Evolutionary conservation across 768 basidiomycete genomes (phyloP), one percentile per base, ranked within the genome.

Genomic region (Holtermanniella nyarrowii): DNA sequence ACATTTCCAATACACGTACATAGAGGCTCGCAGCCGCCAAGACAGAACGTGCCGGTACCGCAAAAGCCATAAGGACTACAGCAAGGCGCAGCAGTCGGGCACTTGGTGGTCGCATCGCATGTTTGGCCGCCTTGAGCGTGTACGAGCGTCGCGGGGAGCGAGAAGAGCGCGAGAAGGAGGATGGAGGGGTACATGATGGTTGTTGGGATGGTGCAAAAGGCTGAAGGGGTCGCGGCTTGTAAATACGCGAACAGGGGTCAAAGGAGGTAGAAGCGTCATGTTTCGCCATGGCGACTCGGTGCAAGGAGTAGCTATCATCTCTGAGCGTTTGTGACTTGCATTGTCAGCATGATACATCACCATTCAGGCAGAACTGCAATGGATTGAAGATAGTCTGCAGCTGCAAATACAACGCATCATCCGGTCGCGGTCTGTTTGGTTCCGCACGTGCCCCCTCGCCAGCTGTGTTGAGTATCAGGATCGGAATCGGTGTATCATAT

Each of bases 11-110:
- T 25, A 42, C 14, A 58, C 50, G 23, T 24, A 54, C 75, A 72
- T 25, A 86, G 75, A 18, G 88, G 86, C 62, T 89, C 80, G 74
- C 88, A 90, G n/a, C 88, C 88, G 44, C 85, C 85, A 26, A 87
- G 74, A 65, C 87, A 88, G 68, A 81, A 88, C 5, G 53, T 60
- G 42, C 74, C 74, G 27, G 62, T 62, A 16, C 79, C 79, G 57
- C 79, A 80, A 60, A 76, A 81, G 7, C 80, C 79, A 51, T 76
- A 81, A 62, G 77, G 75, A 54, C 79, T 78, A 45, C 68, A 69
- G 55, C 68, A 69, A 13, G 68, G 67, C 1, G 58, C 50, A 4
- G 48, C 21, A 5, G 58, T 26, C 1, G 62, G 59, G 43, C 67
- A 71, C 41, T 49, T 52, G 0, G 27, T 23, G 1, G 63, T 61